Conservation (phyloP, 164 flowering plant genomes). For the Vitis cinerea region DNA sequence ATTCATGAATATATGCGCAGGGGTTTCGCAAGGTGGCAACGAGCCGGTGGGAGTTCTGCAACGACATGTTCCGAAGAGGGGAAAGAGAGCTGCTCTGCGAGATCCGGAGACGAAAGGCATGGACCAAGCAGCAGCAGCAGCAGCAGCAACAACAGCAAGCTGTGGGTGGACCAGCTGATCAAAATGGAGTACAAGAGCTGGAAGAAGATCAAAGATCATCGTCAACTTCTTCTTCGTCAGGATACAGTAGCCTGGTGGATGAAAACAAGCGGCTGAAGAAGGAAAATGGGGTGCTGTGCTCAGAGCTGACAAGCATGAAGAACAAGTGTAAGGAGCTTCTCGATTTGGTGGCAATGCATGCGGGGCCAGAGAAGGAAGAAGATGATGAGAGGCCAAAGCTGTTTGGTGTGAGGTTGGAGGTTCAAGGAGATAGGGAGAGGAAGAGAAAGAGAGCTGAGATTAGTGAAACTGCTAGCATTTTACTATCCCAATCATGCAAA, state of each 20-base stretch:
- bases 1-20: slow-evolving; percentile 17
- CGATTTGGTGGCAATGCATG: slow-evolving; percentile 43
- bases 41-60: slow-evolving; percentile 82
- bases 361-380: slow-evolving; percentile 17
- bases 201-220: slow-evolving; percentile 64
- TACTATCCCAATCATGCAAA: slow-evolving; percentile 52
- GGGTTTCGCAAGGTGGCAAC: slow-evolving; percentile 72
- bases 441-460: slow-evolving; percentile 35
- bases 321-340: slow-evolving; percentile 65
- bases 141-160: slow-evolving; percentile 4
- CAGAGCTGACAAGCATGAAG: slow-evolving; percentile 54
- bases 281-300: slow-evolving; percentile 51
- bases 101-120: slow-evolving; percentile 71
- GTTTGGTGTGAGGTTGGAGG: slow-evolving; percentile 72
- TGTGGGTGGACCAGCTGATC: not conserved
- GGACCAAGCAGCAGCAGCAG: slow-evolving; percentile 34
- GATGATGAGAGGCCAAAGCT: slow-evolving; percentile 46
- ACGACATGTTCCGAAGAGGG: slow-evolving; percentile 63
- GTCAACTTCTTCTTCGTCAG: slow-evolving; percentile 52
- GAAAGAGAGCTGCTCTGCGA: slow-evolving; percentile 43
- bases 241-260: slow-evolving; percentile 37
- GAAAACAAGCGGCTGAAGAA: slow-evolving; percentile 67
- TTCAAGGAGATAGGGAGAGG: slow-evolving; percentile 38
- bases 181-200: not conserved
- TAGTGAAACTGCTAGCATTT: slow-evolving; percentile 25